phyloP scores from a whole-genome alignment of 176 grass and related monocot genomes.

The Secale cereale region DNA sequence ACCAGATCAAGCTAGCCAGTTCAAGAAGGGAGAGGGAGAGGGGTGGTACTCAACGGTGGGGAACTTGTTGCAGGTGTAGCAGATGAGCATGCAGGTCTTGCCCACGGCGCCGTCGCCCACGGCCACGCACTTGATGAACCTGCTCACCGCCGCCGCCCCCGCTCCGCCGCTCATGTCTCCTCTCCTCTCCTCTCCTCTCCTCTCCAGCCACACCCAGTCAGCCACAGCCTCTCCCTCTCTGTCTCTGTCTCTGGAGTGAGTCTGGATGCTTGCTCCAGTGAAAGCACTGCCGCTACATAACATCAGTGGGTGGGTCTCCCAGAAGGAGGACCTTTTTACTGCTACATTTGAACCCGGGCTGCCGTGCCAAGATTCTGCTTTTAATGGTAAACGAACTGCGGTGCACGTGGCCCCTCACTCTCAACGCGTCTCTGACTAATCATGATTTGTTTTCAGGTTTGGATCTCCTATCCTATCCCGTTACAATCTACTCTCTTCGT shows the following conservation, averaged over 20 bases:
- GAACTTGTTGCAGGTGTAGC: conserved; percentile 99
- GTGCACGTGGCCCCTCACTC: background rate
- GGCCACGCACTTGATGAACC: conserved; percentile 87
- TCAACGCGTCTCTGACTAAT: background rate
- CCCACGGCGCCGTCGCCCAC: conserved; percentile 88
- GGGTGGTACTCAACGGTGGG: conserved; percentile 39
- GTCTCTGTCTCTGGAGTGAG: too few species aligned
- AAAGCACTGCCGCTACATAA: background rate
- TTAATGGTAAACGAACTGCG: conserved; percentile 4
- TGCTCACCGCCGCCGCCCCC: conserved; percentile 16
- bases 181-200: background rate
- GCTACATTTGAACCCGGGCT: background rate
- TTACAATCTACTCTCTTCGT: background rate
- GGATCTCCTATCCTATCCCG: background rate
- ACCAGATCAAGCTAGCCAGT: background rate
- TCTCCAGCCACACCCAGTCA: background rate
- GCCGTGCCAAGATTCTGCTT: conserved; percentile 12
- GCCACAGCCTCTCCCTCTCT: background rate
- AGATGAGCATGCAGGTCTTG: conserved; percentile 98
- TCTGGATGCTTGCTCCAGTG: background rate
- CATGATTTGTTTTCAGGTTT: conserved; percentile 8
- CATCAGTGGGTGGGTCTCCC: background rate
- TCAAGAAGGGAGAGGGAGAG: background rate
- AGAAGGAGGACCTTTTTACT: background rate
- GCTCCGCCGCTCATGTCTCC: conserved; percentile 29